Conservation (phyloP, 2,329 filamentous ascomycete genomes). For the Coniochaeta sp. region DNA sequence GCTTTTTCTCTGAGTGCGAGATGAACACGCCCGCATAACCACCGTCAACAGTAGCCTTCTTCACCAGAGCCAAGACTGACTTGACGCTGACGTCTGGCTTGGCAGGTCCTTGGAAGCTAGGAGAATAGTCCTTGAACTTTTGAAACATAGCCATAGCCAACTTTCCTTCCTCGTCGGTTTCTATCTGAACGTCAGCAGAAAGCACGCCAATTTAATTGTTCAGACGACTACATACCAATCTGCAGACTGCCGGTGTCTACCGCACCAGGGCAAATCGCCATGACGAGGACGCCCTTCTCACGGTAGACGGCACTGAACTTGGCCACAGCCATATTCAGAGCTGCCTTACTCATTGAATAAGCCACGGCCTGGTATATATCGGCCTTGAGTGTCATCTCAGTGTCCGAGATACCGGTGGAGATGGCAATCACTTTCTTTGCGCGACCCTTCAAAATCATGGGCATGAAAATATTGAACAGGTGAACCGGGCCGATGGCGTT, state of each 20-base stretch:
- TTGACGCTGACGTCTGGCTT: not conserved
- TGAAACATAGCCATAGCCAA: conserved; percentile 3
- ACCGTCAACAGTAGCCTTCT: conserved; percentile 3
- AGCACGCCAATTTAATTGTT: not conserved
- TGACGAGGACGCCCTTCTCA: conserved; percentile 42
- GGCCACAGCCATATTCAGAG: conserved; percentile 42
- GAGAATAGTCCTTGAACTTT: conserved; percentile 2
- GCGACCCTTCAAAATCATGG: conserved; percentile 40
- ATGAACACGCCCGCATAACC: conserved; percentile 2
- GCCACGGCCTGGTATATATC: conserved; percentile 24
- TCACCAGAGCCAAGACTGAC: conserved; percentile 2
- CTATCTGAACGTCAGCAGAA: conserved; percentile 1
- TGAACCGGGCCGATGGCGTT: conserved; percentile 47
- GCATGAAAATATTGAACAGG: conserved; percentile 43
- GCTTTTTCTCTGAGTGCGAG: conserved; percentile 2
- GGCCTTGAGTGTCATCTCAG: conserved; percentile 28
- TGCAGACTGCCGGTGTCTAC: conserved; percentile 30
- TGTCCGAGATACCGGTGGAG: conserved; percentile 38
- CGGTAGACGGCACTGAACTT: conserved; percentile 44
- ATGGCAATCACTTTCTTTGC: conserved; percentile 47
- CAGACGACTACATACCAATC: not conserved
- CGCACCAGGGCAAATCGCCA: conserved; percentile 43
- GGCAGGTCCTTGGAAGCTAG: not conserved
- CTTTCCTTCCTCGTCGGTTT: conserved; percentile 2
- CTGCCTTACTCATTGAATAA: conserved; percentile 44